Evolutionary conservation across 768 basidiomycete species (phyloP), one percentile per base, ranked within the genome.

Genomic region (Leccinum subtestaceum): DNA sequence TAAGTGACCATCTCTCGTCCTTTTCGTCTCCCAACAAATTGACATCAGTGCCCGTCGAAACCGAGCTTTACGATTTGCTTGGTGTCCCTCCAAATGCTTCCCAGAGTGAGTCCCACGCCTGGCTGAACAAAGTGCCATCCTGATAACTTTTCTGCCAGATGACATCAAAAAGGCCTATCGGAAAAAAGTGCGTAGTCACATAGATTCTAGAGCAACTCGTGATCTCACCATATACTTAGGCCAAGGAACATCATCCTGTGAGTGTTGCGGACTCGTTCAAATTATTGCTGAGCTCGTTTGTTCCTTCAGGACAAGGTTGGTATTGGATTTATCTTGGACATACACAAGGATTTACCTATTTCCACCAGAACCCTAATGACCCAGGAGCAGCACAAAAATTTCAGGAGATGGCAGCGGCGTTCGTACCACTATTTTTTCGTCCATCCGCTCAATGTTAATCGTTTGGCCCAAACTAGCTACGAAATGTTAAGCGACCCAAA

Each of bases 91-190:
- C 86, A 21, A 76, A 77, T 58, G 93, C 93, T 43, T 83, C 79
- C 32, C 87, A 89, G 79, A 87, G 92, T 91, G 70, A 51, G 75
- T 65, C 15, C 58, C 48, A 52, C 23, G 34, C 46, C 19, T n/a
- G 27, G 34, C 9, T 57, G n/a, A 9, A 53, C 47, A n/a, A 53
- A 7, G 31, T 13, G 11, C 52, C 49, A 7, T 47, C 32, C 65
- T 68, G 51, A 66, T 47, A 31, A 12, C 49, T 46, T 48, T 55
- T 60, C 57, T 17, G 52, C 38, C 63, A 23, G 91, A 80, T 63
- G 93, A 98, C 62, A 93, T 98, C 67, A 95, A 95, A 76, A 92
- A 91, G 70, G 95, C 95, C 15, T 98, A 98, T 71, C 88, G 89
- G 71, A 90, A 84, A 77, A 95, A 95, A 86, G 93, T 92, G 76